These are phyloP conservation scores for Pichia kluyveri DNA, from an alignment of 805 yeast species.

Conservation along the genomic window DNA sequence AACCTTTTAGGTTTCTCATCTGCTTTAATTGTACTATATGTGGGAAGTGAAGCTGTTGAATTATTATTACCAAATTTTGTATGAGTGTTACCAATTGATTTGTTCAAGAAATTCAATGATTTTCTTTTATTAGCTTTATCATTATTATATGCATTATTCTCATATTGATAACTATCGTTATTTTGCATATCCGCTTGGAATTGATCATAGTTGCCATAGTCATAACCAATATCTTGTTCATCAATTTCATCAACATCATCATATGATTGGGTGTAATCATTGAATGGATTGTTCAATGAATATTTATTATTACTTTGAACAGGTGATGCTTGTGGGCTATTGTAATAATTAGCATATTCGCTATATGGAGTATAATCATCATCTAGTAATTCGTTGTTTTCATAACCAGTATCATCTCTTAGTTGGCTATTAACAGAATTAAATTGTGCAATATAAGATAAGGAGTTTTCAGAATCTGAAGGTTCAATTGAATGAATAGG, in stretches of 20 bases:
- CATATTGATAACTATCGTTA: not conserved
- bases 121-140: conserved; percentile 3
- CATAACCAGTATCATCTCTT: not conserved
- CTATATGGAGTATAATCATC: not conserved
- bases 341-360: conserved; percentile 1
- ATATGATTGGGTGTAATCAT: conserved; percentile 8
- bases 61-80: conserved; percentile 2
- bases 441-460: conserved; percentile 3
- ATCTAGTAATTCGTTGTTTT: not conserved
- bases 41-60: conserved; percentile 10
- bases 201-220: not conserved
- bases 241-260: conserved; percentile 2
- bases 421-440: not conserved
- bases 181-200: not conserved
- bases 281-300: conserved; percentile 8
- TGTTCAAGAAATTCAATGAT: conserved; percentile 7
- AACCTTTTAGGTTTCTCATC: conserved; percentile 14
- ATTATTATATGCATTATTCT: not conserved
- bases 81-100: not conserved
- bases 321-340: not conserved
- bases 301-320: not conserved
- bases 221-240: not conserved
- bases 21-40: not conserved
- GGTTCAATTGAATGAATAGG: conserved; percentile 6
- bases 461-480: conserved; percentile 13